Conservation (phyloP, 2,329 filamentous ascomycete species). For the Curvularia eragrostidis region DNA sequence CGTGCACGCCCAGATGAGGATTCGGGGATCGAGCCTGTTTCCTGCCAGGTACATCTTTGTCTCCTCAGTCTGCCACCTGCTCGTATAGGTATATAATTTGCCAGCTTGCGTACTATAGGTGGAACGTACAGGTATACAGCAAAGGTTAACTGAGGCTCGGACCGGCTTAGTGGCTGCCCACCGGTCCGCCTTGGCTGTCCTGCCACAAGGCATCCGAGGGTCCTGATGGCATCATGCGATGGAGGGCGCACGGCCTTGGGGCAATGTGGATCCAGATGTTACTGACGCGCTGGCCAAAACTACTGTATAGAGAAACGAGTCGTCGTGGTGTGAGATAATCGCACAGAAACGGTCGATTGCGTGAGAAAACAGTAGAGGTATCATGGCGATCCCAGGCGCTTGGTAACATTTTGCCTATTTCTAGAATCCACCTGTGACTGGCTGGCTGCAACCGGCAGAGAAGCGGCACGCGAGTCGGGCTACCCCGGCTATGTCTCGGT, state of each 20-base stretch:
- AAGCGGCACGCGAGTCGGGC: neutral
- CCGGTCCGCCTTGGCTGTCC: neutral
- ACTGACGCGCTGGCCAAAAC: neutral
- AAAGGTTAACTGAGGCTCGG: slow-evolving; percentile 3
- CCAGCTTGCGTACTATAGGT: no score
- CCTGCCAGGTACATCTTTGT: neutral
- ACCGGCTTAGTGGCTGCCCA: slow-evolving; percentile 6
- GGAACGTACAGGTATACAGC: neutral
- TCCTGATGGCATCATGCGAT: neutral
- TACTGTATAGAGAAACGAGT: neutral
- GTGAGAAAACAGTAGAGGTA: neutral
- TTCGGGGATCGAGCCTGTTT: neutral
- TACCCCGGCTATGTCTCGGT: neutral
- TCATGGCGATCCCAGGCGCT: neutral
- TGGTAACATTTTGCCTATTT: slow-evolving; percentile 4
- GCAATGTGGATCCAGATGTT: neutral
- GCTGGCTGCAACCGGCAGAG: slow-evolving; percentile 1
- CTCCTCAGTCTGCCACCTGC: neutral
- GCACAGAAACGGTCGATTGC: slow-evolving; percentile 6
- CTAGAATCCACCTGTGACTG: neutral
- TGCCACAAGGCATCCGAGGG: neutral
- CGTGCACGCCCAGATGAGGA: neutral
- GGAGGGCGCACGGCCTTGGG: neutral
- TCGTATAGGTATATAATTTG: neutral
- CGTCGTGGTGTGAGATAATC: neutral